phyloP scores from a whole-genome alignment of 805 yeast genomes.

The Candida qinlingensis region DNA sequence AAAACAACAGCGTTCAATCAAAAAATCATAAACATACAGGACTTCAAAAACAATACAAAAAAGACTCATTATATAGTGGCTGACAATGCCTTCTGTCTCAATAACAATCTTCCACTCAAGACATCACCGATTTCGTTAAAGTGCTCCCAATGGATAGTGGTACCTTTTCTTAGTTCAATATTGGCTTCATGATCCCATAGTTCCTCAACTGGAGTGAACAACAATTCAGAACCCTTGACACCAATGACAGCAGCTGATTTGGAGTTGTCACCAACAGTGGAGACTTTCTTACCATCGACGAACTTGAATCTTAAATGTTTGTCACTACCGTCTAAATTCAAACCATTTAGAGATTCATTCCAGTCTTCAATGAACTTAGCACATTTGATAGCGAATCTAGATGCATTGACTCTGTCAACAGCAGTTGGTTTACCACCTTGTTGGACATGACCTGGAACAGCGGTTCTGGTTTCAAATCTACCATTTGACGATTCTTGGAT shows the following conservation, averaged over 20 bases:
- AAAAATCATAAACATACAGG: too few relatives aligned
- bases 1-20: too few relatives aligned
- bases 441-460: conserved; percentile 97
- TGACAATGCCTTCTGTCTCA: conserved; percentile 34
- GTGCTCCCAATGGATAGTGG: conserved; percentile 62
- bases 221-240: conserved; percentile 59
- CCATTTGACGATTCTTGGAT: conserved; percentile 74
- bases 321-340: conserved; percentile 30
- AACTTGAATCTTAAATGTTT: conserved; percentile 49
- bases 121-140: conserved; percentile 57
- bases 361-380: conserved; percentile 79
- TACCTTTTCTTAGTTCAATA: conserved; percentile 58
- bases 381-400: conserved; percentile 85
- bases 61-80: background rate
- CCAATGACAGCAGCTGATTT: conserved; percentile 55
- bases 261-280: conserved; percentile 37
- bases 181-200: conserved; percentile 61
- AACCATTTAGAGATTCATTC: conserved; percentile 31
- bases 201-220: conserved; percentile 49
- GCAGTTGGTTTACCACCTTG: conserved; percentile 96
- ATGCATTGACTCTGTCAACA: conserved; percentile 85
- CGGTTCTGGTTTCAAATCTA: conserved; percentile 85
- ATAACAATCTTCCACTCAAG: conserved; percentile 61
- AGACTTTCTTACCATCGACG: conserved; percentile 42
- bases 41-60: background rate